phyloP scores from a whole-genome alignment of 163 green algal species.

The Picocystis sp. region DNA sequence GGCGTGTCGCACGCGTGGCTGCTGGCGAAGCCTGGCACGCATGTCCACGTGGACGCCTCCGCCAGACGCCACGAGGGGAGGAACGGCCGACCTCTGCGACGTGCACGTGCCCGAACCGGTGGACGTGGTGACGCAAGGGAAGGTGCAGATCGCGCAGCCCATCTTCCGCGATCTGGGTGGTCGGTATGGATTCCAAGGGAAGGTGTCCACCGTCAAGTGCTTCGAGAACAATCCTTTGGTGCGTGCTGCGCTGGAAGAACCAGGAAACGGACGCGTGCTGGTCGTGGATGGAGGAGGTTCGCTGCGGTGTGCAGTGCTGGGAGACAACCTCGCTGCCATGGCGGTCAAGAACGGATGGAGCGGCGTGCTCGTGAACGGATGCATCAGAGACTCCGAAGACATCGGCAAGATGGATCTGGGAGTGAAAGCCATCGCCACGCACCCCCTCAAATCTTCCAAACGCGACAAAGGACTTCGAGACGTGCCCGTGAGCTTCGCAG shows the following conservation, averaged over 20 bases:
- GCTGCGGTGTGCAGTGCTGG: conserved; percentile 74
- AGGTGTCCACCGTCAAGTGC: conserved; percentile 52
- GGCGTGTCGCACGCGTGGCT: too few species aligned
- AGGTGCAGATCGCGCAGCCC: conserved; percentile 47
- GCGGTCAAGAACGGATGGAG: conserved; percentile 79
- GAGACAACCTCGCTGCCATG: conserved; percentile 81
- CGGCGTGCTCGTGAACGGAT: conserved; percentile 88
- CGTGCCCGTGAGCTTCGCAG: conserved; percentile 67
- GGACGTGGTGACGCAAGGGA: conserved; percentile 33
- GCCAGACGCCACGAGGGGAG: conserved; percentile 7
- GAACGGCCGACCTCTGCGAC: conserved; percentile 52
- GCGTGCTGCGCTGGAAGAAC: conserved; percentile 57
- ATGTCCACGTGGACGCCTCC: conserved; percentile 5
- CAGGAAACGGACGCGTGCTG: conserved; percentile 60
- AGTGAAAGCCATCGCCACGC: conserved; percentile 80
- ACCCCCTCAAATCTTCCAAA: conserved; percentile 88
- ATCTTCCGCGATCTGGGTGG: conserved; percentile 57
- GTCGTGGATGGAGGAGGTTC: conserved; percentile 79
- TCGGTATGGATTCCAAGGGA: conserved; percentile 45
- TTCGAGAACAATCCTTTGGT: conserved; percentile 80
- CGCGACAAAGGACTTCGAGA: conserved; percentile 67
- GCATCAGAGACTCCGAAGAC: conserved; percentile 77
- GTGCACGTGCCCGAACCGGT: conserved; percentile 59
- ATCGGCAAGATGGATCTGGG: conserved; percentile 67
- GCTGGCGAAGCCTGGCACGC: too few species aligned